A percentile compares a stretch with the other conserved stretches of the same genome.
phyloP scores from a whole-genome alignment of 2,329 filamentous ascomycete genomes.

The Metarhizium brunneum region DNA sequence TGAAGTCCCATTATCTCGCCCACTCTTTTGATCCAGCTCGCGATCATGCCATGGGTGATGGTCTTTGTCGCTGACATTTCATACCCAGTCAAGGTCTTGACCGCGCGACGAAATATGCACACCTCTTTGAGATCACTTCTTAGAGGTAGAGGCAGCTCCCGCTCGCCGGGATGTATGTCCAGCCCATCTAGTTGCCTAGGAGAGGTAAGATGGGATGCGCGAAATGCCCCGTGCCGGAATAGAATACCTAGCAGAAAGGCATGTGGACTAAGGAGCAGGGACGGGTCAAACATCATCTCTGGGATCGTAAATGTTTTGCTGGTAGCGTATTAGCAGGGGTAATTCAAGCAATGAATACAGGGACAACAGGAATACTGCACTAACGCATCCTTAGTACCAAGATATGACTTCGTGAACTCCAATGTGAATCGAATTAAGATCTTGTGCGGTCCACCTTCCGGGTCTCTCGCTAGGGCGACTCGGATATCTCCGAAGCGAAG shows the following conservation, averaged over 20 bases:
- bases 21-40: not conserved
- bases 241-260: no score
- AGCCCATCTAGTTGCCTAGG: not conserved
- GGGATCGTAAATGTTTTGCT: not conserved
- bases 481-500: not conserved
- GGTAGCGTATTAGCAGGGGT: not conserved
- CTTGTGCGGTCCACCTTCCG: not conserved
- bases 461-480: not conserved
- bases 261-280: no score
- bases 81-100: no score
- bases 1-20: conserved; percentile 3
- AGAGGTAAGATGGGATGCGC: no score
- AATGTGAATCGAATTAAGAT: not conserved
- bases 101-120: no score
- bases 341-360: not conserved
- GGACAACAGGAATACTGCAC: not conserved
- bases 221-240: no score
- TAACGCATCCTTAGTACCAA: not conserved
- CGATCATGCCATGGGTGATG: no score
- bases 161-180: not conserved
- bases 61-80: no score
- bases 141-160: not conserved
- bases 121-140: not conserved
- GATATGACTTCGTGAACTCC: not conserved
- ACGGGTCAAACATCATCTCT: no score